Evolutionary conservation across 305 asterid genomes (phyloP), one percentile per base, ranked within the genome.

Genomic region (Galium porrigens): DNA sequence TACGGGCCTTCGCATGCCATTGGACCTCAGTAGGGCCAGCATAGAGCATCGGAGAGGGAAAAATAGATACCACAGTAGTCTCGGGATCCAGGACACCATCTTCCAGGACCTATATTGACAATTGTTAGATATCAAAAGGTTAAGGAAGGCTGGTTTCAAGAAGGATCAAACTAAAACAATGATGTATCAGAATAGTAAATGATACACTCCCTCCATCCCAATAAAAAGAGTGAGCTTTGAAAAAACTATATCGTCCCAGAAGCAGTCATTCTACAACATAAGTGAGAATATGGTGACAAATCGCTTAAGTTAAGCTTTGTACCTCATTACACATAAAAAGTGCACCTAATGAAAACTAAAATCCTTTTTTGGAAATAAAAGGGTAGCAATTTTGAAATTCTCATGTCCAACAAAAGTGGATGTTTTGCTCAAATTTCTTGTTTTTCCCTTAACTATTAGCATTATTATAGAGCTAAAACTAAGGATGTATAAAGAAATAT

Each of bases 11-110:
- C 3, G 97, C 97, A 68, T 90, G 97, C 97, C 97, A 88, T 59
- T 90, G 96, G 17, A 90, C 96, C 79, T 90, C 97, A n/a, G 96
- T 90, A 0, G 97, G 97, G 3, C 97, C 97, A 15, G 96, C 97
- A 49, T 90, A 90, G 79, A 83, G 96, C 97, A 90, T 90, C 2
- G 97, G 95, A 0, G 96, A 90, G 5, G 97, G 97, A 76, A 90
- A 88, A 81, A 90, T 88, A 18, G 97, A 88, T 22, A 90, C 97
- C 5, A 90, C 89, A 0, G 97, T 86, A 5, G 96, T 90, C 69
- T 86, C 92, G 9, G 97, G 95, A 76, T 90, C 97, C 49, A 88
- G 84, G 30, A 90, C 89, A 15, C 96, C 92, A 73, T 84, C 97
- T 79, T 87, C 95, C 5, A 90, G 96, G 63, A 88, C 97, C 97